Base-by-base conservation (phyloP, 106 monocot genomes). In the Acanthochlamys bracteata region DNA sequence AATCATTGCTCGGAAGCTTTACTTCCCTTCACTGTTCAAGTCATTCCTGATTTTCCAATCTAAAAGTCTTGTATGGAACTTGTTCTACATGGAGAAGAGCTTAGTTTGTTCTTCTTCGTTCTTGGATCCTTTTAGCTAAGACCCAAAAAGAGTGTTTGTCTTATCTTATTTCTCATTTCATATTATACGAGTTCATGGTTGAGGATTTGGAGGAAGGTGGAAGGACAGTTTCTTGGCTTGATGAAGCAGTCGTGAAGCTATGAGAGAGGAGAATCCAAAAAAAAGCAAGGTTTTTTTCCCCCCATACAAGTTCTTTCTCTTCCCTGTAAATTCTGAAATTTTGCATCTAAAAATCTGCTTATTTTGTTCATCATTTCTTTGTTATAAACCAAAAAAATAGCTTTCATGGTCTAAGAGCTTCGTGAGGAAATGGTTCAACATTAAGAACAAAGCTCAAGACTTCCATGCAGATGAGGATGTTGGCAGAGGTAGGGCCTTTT, bases 401-500 rank as follows among this genome's bases (percentile, higher is more conserved):
- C 81, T 95, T 7, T 95, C 95, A 60, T 95, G 95, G 95, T 87
- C 95, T 14, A 95, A 87, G 80, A 76, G 65, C 55, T 67, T 94
- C 65, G 95, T 90, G 19, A 84, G 78, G 61, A 95, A 87, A 76
- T 95, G 90, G 95, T 95, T 95, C 87, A 95, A 90, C 71, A 84
- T 90, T 77, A 95, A 87, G 80, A 87, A 68, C 79, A 95, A 90
- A 80, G 74, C 84, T 13, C 81, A 84, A 73, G 86, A 95, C 62
- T 90, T 90, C 57, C 86, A 90, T 69, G 82, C 87, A 51, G 90
- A 95, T 84, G 76, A 75, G 54, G 79, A 61, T 68, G 73, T 68
- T 63, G 75, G 67, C 11, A 72, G 71, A 87, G 94, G 94, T 95
- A 47, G n/a, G 43, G 24, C 61, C 0, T 19, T 3, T 24, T 58